Conservation (phyloP, 495 filamentous ascomycete genomes). For the Hypoxylon rickii region DNA sequence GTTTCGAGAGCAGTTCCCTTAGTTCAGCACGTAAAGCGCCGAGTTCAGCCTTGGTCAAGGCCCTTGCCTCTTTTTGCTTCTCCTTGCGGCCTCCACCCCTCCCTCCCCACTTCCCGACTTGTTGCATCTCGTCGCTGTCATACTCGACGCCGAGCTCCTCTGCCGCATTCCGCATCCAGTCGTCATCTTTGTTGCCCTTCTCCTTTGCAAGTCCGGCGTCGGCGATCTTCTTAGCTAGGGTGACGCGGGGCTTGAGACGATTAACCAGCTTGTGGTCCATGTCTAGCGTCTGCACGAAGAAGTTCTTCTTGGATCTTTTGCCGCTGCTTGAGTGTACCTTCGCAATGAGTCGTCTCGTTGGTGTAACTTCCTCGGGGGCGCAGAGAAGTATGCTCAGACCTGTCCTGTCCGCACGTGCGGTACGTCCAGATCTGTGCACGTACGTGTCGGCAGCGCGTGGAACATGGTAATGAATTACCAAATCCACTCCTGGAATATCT, state of each 20-base stretch:
- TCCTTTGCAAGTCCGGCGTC: conserved; percentile 84
- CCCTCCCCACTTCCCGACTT: conserved; percentile 62
- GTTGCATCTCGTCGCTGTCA: conserved; percentile 82
- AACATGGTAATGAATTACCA: conserved; percentile 93
- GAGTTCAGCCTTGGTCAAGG: conserved; percentile 72
- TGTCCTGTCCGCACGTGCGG: conserved; percentile 76
- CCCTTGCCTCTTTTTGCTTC: conserved; percentile 71
- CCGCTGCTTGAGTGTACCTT: conserved; percentile 73
- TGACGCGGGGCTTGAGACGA: conserved; percentile 72
- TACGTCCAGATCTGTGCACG: conserved; percentile 93
- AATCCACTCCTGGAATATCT: conserved; percentile 85
- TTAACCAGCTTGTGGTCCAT: conserved; percentile 79
- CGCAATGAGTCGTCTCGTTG: conserved; percentile 78
- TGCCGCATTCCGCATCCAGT: conserved; percentile 81
- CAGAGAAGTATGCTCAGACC: conserved; percentile 88
- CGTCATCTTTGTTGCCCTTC: conserved; percentile 78
- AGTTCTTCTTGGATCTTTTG: conserved; percentile 44
- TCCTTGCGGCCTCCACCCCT: conserved; percentile 71
- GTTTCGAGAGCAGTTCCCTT: conserved; percentile 67
- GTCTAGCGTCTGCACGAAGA: conserved; percentile 76
- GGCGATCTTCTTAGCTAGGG: conserved; percentile 79
- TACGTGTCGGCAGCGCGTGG: conserved; percentile 91
- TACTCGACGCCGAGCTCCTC: conserved; percentile 95
- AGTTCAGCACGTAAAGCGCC: conserved; percentile 64
- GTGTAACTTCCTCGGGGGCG: conserved; percentile 85